Conservation (phyloP, 257 asterid genomes). For the Solanum sitiens region DNA sequence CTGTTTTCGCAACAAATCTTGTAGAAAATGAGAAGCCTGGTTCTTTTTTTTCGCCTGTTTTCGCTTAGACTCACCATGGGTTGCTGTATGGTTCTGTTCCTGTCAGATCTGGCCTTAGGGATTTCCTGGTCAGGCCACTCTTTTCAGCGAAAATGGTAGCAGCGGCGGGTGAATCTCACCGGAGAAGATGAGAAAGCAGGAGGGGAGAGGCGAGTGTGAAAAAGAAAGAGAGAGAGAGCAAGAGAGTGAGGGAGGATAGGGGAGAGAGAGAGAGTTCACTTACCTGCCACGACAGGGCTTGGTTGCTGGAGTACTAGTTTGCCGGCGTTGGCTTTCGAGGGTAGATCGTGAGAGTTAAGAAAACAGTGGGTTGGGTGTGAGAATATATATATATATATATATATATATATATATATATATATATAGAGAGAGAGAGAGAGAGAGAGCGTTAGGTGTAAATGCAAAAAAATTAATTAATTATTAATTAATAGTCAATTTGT, state of each 20-base stretch:
- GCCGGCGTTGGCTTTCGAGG: background rate
- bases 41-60: background rate
- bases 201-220: background rate
- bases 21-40: background rate
- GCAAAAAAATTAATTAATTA: background rate
- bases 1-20: background rate
- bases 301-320: background rate
- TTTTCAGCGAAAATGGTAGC: background rate
- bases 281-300: background rate
- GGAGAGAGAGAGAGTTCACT: background rate
- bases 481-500: background rate
- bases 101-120: background rate
- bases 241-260: background rate
- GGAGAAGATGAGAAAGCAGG: background rate
- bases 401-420: too few relatives aligned
- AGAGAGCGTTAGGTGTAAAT: background rate
- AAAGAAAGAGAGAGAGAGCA: too few relatives aligned
- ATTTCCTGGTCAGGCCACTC: background rate
- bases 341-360: background rate
- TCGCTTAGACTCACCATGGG: background rate
- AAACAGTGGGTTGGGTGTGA: background rate
- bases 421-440: background rate
- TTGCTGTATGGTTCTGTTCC: background rate
- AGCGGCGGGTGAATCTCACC: background rate
- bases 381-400: too few relatives aligned